Evolutionary conservation across 1,284 basidiomycete genomes (phyloP).

Genomic region (Marasmius oreades): DNA sequence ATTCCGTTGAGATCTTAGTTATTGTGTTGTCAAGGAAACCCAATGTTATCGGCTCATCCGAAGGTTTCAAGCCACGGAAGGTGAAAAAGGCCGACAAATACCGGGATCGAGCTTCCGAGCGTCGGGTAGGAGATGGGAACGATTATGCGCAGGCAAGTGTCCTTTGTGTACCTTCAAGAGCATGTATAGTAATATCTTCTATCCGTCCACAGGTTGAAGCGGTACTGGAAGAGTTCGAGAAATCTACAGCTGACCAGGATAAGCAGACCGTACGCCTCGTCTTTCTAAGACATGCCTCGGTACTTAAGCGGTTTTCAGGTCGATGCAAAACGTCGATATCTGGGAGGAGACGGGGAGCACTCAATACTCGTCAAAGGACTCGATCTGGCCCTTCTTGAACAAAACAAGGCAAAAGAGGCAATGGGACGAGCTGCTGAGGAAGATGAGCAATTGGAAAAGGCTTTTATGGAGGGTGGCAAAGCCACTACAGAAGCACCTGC

Average conservation of each 20-base stretch:
- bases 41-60: constrained; percentile 33
- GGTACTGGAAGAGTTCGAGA: constrained; percentile 77
- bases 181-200: background rate
- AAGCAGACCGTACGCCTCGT: constrained; percentile 48
- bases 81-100: constrained; percentile 65
- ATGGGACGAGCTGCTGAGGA: constrained; percentile 43
- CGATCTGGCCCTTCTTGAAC: constrained; percentile 81
- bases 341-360: constrained; percentile 87
- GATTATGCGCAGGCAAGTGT: constrained; percentile 64
- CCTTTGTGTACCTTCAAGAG: background rate
- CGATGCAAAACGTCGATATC: constrained; percentile 74
- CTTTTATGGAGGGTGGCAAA: constrained; percentile 44
- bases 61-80: constrained; percentile 75
- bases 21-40: constrained; percentile 17
- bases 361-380: constrained; percentile 89
- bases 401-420: constrained; percentile 68
- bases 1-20: background rate
- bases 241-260: constrained; percentile 53
- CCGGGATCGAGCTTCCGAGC: constrained; percentile 68
- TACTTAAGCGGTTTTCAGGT: constrained; percentile 38
- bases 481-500: constrained; percentile 21
- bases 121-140: constrained; percentile 55
- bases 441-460: constrained; percentile 76
- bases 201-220: constrained; percentile 60
- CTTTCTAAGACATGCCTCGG: background rate